Evolutionary conservation across 1,284 basidiomycete genomes (phyloP), one percentile per base, ranked within the genome.

Genomic region (Amylostereum chailletii): DNA sequence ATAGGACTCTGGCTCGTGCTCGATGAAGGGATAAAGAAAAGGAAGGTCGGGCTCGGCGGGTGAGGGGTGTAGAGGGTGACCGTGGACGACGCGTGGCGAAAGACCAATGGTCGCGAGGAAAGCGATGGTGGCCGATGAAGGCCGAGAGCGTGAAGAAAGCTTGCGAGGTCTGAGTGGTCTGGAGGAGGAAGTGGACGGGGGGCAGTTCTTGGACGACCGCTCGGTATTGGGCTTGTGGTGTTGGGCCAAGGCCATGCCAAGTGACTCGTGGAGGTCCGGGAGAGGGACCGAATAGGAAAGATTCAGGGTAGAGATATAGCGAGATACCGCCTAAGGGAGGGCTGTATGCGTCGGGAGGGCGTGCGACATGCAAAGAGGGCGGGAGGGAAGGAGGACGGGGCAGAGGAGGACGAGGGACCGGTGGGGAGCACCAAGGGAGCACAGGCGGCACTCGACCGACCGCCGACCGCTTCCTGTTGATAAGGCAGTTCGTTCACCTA

Each of bases 21-120:
- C 48, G 41, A 80, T 62, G 31, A 69, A 71, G 0, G 83, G 83
- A 53, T 81, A 86, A 45, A 85, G 73, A 55, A 86, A 85, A 43
- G 75, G 79, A 5, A 82, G 77, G 26, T 71, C 53, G 0, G 36
- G 36, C 36, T 37, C 36, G 36, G 65, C 56, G 4, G 62, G 58
- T 31, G 55, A 45, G 10, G 60, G 30, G 30, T 53, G 59, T 37
- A 70, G 54, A 4, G 81, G 80, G 51, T 68, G 70, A 38, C 69
- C 76, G 57, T 74, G 60, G 34, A 64, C 75, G 19, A 69, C 55
- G 31, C 70, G 59, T 10, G 74, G 64, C 5, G 75, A 66, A 3
- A 75, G 67, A 11, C 69, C 75, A 54, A 83, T 65, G 57, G 77
- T 67, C 10, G 79, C 78, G 41, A 84, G 69, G 48, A 79, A 59